These are phyloP conservation scores for Penicillium sp. DNA, from an alignment of 2,329 filamentous ascomycete genomes.

Conservation along the genomic window DNA sequence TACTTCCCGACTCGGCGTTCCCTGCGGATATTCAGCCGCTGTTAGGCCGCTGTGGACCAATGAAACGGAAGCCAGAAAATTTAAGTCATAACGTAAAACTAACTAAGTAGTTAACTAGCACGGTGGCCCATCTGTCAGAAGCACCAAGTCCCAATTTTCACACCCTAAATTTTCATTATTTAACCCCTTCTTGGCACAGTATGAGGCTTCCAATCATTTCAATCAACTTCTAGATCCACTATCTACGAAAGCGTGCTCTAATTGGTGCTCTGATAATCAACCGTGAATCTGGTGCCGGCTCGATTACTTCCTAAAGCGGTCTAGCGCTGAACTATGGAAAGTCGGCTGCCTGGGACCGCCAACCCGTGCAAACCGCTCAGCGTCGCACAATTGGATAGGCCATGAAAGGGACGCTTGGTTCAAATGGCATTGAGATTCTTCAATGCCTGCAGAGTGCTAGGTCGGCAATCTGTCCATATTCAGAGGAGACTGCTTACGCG, in stretches of 20 bases:
- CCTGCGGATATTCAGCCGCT: no score
- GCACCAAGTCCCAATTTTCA: no score
- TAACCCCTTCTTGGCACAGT: no score
- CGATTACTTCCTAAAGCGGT: slow-evolving; percentile 1
- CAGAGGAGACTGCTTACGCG: neutral
- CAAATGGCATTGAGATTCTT: neutral
- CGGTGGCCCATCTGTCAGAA: no score
- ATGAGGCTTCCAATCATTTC: no score
- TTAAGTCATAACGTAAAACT: no score
- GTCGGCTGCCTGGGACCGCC: neutral
- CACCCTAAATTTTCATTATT: no score
- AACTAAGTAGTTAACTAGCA: no score
- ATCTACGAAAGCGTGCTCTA: no score
- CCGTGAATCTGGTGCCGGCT: neutral
- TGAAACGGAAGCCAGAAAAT: neutral
- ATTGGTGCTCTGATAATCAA: neutral
- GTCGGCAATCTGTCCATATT: neutral
- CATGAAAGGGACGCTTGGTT: neutral
- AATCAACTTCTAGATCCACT: no score
- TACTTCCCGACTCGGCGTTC: neutral
- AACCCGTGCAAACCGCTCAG: no score
- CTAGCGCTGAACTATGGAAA: neutral
- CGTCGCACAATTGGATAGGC: neutral
- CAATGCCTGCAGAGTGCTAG: neutral
- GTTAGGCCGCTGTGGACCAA: neutral